A percentile compares a stretch with the other conserved stretches of the same genome.
phyloP scores from a whole-genome alignment of 208 protist species.

The Trypanosoma caninum region DNA sequence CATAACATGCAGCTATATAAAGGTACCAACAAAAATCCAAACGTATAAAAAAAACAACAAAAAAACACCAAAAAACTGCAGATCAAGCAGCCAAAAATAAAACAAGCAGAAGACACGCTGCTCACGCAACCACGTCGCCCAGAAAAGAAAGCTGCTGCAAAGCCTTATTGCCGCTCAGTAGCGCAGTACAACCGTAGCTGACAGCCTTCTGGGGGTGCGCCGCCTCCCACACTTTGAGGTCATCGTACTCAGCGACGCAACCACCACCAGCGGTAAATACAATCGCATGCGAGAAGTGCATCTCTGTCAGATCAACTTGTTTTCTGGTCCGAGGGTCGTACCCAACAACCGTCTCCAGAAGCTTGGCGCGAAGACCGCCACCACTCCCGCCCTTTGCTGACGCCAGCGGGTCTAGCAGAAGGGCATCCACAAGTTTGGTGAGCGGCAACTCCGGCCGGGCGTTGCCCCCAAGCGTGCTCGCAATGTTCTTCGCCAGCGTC shows the following conservation, averaged over 20 bases:
- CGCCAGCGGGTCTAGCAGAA: constrained; percentile 63
- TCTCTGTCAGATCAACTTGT: constrained; percentile 47
- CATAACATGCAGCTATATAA: too few species aligned
- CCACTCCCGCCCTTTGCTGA: constrained; percentile 3
- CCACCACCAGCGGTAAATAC: constrained; percentile 87
- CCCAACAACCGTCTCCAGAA: constrained; percentile 59
- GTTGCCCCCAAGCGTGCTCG: constrained; percentile 54
- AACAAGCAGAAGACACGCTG: not conserved
- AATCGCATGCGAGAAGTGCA: constrained; percentile 82
- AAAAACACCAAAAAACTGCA: constrained; percentile 7
- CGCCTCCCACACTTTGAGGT: constrained; percentile 84
- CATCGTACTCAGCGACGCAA: constrained; percentile 85
- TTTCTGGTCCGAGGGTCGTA: constrained; percentile 75
- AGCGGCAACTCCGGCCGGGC: constrained; percentile 70
- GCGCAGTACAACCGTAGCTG: constrained; percentile 82
- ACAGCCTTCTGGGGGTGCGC: constrained; percentile 69
- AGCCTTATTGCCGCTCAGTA: constrained; percentile 76
- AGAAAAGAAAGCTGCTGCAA: constrained; percentile 65
- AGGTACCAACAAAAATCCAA: too few species aligned
- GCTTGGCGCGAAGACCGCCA: constrained; percentile 18
- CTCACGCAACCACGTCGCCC: constrained; percentile 25
- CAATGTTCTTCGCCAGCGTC: constrained; percentile 80
- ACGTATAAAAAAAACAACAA: too few species aligned
- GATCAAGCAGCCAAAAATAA: constrained; percentile 2
- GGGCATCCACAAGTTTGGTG: constrained; percentile 81